Percentiles rank a stretch among this genome's conserved stretches.
Conservation (phyloP, 2,329 filamentous ascomycete species). For the Nemania sp. region DNA sequence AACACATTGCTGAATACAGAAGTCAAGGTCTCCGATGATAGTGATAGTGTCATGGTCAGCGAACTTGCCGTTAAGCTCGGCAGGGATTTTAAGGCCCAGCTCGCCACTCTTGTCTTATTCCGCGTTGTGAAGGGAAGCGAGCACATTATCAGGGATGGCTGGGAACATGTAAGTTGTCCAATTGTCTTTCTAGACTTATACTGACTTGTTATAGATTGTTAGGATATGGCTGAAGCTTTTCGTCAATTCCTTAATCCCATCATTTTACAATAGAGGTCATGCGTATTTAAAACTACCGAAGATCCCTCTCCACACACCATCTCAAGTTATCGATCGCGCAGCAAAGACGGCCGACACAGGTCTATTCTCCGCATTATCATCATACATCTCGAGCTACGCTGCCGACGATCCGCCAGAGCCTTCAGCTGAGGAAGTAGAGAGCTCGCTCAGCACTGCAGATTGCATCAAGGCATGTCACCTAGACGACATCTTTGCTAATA, state of each 20-base stretch:
- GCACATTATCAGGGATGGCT: slow-evolving; percentile 71
- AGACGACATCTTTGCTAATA: slow-evolving; percentile 78
- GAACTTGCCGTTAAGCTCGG: slow-evolving; percentile 96
- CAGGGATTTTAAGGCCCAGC: slow-evolving; percentile 87
- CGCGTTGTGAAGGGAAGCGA: slow-evolving; percentile 87
- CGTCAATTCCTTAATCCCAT: slow-evolving; percentile 87
- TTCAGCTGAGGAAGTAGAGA: slow-evolving; percentile 95
- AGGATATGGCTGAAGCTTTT: slow-evolving; percentile 96
- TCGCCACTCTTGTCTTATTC: slow-evolving; percentile 95
- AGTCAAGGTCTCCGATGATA: slow-evolving; percentile 87
- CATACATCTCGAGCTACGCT: slow-evolving; percentile 97
- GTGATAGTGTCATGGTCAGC: slow-evolving; percentile 84
- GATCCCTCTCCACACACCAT: slow-evolving; percentile 88
- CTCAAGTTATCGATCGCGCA: slow-evolving; percentile 88
- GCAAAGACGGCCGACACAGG: slow-evolving; percentile 77
- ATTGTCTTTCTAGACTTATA: slow-evolving; percentile 3
- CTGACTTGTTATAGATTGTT: slow-evolving; percentile 66
- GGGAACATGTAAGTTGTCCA: slow-evolving; percentile 67
- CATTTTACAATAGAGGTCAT: slow-evolving; percentile 69
- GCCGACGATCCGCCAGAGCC: slow-evolving; percentile 97
- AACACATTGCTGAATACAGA: slow-evolving; percentile 93
- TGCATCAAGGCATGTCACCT: slow-evolving; percentile 91
- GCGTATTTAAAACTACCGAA: slow-evolving; percentile 71
- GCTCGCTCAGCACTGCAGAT: slow-evolving; percentile 90
- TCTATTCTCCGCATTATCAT: slow-evolving; percentile 91